phyloP scores from a whole-genome alignment of 805 yeast species.

The Ogataea nitratoaversa region DNA sequence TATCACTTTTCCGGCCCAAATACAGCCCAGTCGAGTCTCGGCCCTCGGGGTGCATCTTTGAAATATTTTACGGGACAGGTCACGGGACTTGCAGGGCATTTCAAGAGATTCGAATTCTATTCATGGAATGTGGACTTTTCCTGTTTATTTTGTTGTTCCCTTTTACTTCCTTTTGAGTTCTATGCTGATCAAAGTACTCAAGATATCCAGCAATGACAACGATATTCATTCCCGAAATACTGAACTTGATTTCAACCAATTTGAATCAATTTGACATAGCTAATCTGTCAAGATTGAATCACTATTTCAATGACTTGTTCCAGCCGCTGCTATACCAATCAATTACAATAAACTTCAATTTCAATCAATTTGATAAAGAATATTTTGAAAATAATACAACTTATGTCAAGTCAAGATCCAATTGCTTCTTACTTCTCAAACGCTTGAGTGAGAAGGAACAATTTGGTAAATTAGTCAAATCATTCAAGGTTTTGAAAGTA shows the following conservation, averaged over 20 bases:
- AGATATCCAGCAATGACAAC: not conserved
- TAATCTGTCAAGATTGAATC: slow-evolving; percentile 10
- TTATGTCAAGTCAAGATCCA: slow-evolving; percentile 14
- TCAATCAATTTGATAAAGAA: slow-evolving; percentile 25
- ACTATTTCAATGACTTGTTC: slow-evolving; percentile 7
- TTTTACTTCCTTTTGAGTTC: too few relatives aligned
- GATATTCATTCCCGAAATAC: slow-evolving; percentile 19
- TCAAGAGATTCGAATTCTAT: too few relatives aligned
- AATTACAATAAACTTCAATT: slow-evolving; percentile 22
- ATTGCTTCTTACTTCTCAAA: slow-evolving; percentile 10
- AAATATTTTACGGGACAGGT: too few relatives aligned
- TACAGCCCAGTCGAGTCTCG: too few relatives aligned
- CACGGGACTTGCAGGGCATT: too few relatives aligned
- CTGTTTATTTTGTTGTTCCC: too few relatives aligned
- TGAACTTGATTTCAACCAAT: slow-evolving; percentile 11
- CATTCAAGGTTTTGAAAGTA: slow-evolving; percentile 14
- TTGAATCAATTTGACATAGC: slow-evolving; percentile 25
- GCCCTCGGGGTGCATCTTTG: too few relatives aligned
- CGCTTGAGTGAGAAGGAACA: not conserved
- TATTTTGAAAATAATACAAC: slow-evolving; percentile 8
- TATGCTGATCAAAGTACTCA: too few relatives aligned
- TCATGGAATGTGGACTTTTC: too few relatives aligned
- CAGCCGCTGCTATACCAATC: slow-evolving; percentile 14
- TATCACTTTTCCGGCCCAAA: too few relatives aligned
- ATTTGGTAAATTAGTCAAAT: slow-evolving; percentile 10